Conservation (phyloP, 2,329 filamentous ascomycete species). For the Aspergillus sp. region DNA sequence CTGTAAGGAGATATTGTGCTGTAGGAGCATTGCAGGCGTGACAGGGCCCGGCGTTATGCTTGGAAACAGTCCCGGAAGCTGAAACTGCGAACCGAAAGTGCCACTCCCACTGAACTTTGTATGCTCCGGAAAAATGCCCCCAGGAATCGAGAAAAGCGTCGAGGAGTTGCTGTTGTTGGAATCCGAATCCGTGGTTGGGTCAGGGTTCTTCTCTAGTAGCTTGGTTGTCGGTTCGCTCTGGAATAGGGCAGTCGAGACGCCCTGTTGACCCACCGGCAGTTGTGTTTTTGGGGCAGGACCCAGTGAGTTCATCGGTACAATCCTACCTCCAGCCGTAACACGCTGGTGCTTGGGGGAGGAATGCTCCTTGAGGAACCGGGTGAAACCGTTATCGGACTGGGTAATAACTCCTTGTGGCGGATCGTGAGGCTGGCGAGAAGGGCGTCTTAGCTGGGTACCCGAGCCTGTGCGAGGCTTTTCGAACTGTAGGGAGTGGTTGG, state of each 20-base stretch:
- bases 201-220: neutral
- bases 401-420: slow-evolving; percentile 26
- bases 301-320: slow-evolving; percentile 40
- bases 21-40: slow-evolving; percentile 6
- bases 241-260: neutral
- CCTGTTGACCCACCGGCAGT: slow-evolving; percentile 14
- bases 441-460: slow-evolving; percentile 13
- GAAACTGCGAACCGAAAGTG: slow-evolving; percentile 1
- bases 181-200: neutral
- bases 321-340: slow-evolving; percentile 44
- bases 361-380: slow-evolving; percentile 41
- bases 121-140: slow-evolving; percentile 1
- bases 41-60: slow-evolving; percentile 7
- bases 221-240: slow-evolving; percentile 2
- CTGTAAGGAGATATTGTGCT: slow-evolving; percentile 2
- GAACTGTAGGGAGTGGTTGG: slow-evolving; percentile 15
- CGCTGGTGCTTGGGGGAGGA: slow-evolving; percentile 44
- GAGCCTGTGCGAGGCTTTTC: slow-evolving; percentile 9
- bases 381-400: slow-evolving; percentile 39
- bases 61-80: slow-evolving; percentile 3
- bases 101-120: neutral
- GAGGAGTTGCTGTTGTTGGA: neutral
- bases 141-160: slow-evolving; percentile 4
- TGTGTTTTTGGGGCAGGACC: slow-evolving; percentile 31
- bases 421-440: slow-evolving; percentile 25